A percentile compares a stretch with the other conserved stretches of the same genome.
Evolutionary conservation across 2,329 filamentous ascomycete species (phyloP).

Genomic region (Thyridium curvatum): DNA sequence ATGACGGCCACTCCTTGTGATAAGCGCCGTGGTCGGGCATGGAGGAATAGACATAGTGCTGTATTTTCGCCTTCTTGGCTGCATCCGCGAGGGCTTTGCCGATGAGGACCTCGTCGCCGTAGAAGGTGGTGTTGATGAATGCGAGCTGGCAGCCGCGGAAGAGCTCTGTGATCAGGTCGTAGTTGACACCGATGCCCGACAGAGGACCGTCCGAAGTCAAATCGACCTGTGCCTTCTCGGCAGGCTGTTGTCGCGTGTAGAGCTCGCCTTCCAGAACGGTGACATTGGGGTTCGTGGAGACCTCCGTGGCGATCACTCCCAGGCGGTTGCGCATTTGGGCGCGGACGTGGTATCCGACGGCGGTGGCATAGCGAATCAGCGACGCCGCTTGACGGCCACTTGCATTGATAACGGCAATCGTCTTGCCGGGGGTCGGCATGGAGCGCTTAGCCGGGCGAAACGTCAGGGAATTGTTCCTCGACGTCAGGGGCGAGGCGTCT

Average conservation of each 20-base stretch:
- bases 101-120: slow-evolving; percentile 88
- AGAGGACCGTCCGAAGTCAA: slow-evolving; percentile 65
- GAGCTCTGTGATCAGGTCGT: slow-evolving; percentile 65
- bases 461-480: slow-evolving; percentile 54
- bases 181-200: slow-evolving; percentile 61
- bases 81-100: slow-evolving; percentile 85
- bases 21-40: slow-evolving; percentile 93
- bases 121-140: slow-evolving; percentile 97
- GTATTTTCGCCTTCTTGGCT: slow-evolving; percentile 74
- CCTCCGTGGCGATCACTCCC: slow-evolving; percentile 82
- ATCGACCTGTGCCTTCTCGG: slow-evolving; percentile 41
- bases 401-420: slow-evolving; percentile 90
- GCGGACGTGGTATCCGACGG: slow-evolving; percentile 87
- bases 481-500: slow-evolving; percentile 49
- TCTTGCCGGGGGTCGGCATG: slow-evolving; percentile 61
- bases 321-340: slow-evolving; percentile 86
- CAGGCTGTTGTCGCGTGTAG: slow-evolving; percentile 47
- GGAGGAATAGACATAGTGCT: slow-evolving; percentile 93
- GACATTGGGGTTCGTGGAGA: slow-evolving; percentile 71
- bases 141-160: slow-evolving; percentile 82
- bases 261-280: slow-evolving; percentile 59
- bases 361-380: slow-evolving; percentile 87
- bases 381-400: slow-evolving; percentile 94
- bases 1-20: slow-evolving; percentile 67
- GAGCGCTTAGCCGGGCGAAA: slow-evolving; percentile 54